Conservation (phyloP, 139 green algal species). For the Astrephomene gubernaculifera region DNA sequence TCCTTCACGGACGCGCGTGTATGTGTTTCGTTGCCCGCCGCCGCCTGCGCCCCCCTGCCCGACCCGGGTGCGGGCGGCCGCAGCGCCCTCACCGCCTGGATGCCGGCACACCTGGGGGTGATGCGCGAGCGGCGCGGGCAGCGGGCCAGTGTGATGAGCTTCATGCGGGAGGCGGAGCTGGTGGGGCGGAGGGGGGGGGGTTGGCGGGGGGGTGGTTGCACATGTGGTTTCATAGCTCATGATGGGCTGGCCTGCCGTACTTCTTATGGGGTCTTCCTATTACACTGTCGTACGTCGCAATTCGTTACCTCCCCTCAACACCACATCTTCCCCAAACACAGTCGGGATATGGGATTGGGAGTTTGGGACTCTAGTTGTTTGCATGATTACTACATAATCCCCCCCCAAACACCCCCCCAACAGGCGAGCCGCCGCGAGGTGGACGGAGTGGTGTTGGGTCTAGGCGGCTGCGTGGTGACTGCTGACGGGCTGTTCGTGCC, state of each 20-base stretch:
- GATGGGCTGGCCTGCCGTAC: too few relatives aligned
- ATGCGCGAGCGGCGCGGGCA: slow-evolving; percentile 12
- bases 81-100: slow-evolving; percentile 17
- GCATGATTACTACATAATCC: too few relatives aligned
- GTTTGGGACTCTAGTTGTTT: too few relatives aligned
- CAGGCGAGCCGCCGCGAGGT: slow-evolving; percentile 26
- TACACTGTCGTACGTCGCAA: too few relatives aligned
- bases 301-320: too few relatives aligned
- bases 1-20: slow-evolving; percentile 15
- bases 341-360: too few relatives aligned
- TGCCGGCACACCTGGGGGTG: neutral
- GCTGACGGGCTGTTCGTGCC: slow-evolving; percentile 41
- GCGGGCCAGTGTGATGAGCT: slow-evolving; percentile 5
- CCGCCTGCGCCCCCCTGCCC: slow-evolving; percentile 8
- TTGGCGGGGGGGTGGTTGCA: neutral
- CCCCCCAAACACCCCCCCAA: neutral
- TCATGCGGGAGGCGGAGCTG: slow-evolving; percentile 30
- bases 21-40: slow-evolving; percentile 3
- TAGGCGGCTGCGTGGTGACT: slow-evolving; percentile 39
- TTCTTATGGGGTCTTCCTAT: too few relatives aligned
- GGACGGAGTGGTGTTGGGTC: slow-evolving; percentile 47
- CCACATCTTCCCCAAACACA: too few relatives aligned
- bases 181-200: neutral
- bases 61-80: neutral
- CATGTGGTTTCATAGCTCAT: too few relatives aligned